Evolutionary conservation across 2,329 filamentous ascomycete genomes (phyloP).

Genomic region (Fusarium coicis): DNA sequence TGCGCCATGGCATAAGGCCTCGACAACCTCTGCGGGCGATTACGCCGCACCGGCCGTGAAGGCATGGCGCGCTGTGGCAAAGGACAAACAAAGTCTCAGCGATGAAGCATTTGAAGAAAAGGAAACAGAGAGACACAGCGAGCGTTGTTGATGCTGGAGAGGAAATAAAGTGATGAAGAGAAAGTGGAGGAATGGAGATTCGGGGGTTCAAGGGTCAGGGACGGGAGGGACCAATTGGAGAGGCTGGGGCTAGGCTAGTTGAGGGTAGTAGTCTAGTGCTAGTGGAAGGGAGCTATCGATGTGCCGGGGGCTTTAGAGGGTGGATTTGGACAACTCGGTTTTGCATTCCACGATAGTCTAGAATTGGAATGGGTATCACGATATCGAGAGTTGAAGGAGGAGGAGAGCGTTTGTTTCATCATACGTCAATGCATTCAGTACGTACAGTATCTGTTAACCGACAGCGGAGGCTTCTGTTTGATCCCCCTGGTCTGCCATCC

Average conservation of each 20-base stretch:
- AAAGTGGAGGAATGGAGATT: constrained; percentile 24
- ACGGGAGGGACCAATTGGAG: constrained; percentile 7
- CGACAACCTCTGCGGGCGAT: constrained; percentile 14
- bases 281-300: constrained; percentile 22
- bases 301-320: constrained; percentile 1
- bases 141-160: constrained; percentile 7
- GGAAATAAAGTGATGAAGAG: constrained; percentile 18
- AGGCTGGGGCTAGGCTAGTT: neutral
- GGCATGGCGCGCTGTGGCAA: constrained; percentile 23
- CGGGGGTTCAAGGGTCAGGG: neutral
- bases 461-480: neutral
- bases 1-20: constrained; percentile 36
- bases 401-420: neutral
- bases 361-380: neutral
- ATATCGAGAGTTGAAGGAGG: neutral
- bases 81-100: neutral
- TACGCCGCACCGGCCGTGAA: constrained; percentile 16
- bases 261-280: neutral
- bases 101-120: constrained; percentile 11
- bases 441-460: neutral
- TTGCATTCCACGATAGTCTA: constrained; percentile 31
- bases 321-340: neutral
- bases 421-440: neutral
- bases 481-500: neutral
- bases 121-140: neutral